These are phyloP conservation scores for Escovopsis sp. DNA, from an alignment of 2,329 filamentous ascomycete genomes.

Conservation along the genomic window DNA sequence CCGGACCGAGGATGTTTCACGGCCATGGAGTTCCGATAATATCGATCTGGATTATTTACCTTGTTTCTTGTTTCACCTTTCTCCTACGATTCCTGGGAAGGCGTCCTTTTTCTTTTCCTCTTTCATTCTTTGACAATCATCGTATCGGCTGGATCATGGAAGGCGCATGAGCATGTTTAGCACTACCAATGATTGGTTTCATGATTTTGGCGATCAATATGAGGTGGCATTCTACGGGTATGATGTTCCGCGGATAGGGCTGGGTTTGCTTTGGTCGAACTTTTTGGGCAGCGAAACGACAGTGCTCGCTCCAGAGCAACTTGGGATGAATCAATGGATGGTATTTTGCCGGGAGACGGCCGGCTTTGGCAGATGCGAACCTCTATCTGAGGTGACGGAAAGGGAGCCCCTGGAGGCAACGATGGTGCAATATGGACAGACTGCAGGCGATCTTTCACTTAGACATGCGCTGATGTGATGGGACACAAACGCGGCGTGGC, in stretches of 20 bases:
- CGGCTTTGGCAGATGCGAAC: no score
- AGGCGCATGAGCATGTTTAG: not conserved
- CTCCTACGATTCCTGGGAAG: not conserved
- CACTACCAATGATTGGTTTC: not conserved
- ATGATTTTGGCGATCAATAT: not conserved
- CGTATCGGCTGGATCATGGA: not conserved
- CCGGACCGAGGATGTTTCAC: slow-evolving; percentile 70
- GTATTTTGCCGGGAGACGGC: no score
- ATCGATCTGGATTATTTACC: not conserved
- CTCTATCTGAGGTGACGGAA: no score
- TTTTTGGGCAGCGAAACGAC: no score
- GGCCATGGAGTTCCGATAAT: slow-evolving; percentile 63
- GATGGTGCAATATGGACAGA: no score
- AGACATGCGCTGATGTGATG: no score
- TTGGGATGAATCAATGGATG: no score
- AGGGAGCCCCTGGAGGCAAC: no score
- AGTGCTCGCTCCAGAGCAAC: no score
- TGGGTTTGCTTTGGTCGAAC: not conserved
- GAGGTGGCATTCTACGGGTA: not conserved
- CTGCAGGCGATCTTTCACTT: no score
- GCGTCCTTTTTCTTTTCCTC: not conserved
- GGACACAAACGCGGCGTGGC: no score
- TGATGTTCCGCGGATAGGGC: not conserved
- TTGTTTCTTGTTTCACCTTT: not conserved
- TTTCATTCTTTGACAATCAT: no score